Conservation (phyloP, 148 eudicot species). For the Rhododendron williamsianum region DNA sequence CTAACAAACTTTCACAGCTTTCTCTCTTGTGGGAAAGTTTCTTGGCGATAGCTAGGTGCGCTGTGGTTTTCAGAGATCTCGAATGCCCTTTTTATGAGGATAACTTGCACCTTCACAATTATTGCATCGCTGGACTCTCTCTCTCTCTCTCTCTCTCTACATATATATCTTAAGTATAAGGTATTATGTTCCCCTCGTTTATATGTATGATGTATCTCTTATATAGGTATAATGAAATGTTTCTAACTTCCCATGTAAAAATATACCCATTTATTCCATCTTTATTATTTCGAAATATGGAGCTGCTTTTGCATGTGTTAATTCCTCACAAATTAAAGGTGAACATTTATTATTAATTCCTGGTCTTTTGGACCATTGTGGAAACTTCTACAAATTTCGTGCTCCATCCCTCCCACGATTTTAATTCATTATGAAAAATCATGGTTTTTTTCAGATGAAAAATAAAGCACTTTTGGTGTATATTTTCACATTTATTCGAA, state of each 20-base stretch:
- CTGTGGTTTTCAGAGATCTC: constrained; percentile 8
- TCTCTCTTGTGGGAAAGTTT: not conserved
- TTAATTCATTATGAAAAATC: not conserved
- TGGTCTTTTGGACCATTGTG: too few species aligned
- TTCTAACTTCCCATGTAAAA: not conserved
- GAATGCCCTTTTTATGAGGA: constrained; percentile 24
- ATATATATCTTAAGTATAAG: not conserved
- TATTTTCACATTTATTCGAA: not conserved
- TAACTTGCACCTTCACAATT: constrained; percentile 9
- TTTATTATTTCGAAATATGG: not conserved
- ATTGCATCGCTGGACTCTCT: constrained; percentile 34
- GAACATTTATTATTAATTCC: not conserved
- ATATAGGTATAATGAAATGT: too few species aligned
- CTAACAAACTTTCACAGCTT: too few species aligned
- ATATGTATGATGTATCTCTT: too few species aligned
- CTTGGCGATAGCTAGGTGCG: not conserved
- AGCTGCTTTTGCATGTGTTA: not conserved
- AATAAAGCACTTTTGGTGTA: not conserved
- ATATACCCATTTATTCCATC: not conserved
- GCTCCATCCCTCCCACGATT: not conserved
- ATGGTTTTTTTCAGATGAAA: not conserved
- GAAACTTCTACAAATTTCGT: too few species aligned
- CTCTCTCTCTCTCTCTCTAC: not conserved
- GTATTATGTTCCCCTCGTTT: not conserved
- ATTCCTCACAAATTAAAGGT: not conserved